phyloP scores from a whole-genome alignment of 768 basidiomycete genomes.

The Podaxis rugospora region DNA sequence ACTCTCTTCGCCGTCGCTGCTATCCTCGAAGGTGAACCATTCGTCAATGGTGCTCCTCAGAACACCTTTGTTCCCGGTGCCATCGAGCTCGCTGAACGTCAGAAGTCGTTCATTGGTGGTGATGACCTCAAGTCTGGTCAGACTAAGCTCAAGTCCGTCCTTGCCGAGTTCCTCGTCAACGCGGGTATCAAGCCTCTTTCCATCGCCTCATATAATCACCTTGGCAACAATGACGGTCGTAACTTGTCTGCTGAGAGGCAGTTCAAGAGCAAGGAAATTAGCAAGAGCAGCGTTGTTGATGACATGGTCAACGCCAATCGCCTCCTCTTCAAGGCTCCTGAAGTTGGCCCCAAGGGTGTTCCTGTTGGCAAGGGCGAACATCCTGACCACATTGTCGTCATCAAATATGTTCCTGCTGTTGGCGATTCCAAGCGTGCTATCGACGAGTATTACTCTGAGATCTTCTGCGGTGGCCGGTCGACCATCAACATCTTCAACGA shows the following conservation, averaged over 20 bases:
- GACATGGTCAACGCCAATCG: constrained; percentile 96
- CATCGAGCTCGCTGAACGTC: constrained; percentile 86
- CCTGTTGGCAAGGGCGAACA: constrained; percentile 83
- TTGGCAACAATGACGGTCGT: constrained; percentile 96
- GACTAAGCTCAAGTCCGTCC: constrained; percentile 94
- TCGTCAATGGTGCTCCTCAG: constrained; percentile 97
- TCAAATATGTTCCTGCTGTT: constrained; percentile 95
- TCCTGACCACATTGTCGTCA: constrained; percentile 95
- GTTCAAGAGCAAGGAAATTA: constrained; percentile 98
- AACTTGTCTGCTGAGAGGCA: constrained; percentile 88
- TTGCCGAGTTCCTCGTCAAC: constrained; percentile 98
- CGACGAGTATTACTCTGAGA: constrained; percentile 99
- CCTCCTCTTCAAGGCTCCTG: constrained; percentile 83
- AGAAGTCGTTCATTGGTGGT: constrained; percentile 91
- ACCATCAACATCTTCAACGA: constrained; percentile 98
- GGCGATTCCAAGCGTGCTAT: constrained; percentile 99
- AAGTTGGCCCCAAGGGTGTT: constrained; percentile 43
- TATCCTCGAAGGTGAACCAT: constrained; percentile 92
- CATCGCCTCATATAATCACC: constrained; percentile 97
- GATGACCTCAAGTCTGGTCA: constrained; percentile 98
- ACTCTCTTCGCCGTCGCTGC: constrained; percentile 94
- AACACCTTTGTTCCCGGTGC: constrained; percentile 98
- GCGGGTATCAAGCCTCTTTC: constrained; percentile 97
- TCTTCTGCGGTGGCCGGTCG: constrained; percentile 91
- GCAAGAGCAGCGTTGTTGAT: constrained; percentile 94